phyloP scores from a whole-genome alignment of 306 rosid genomes.

The Pyrus betulifolia region DNA sequence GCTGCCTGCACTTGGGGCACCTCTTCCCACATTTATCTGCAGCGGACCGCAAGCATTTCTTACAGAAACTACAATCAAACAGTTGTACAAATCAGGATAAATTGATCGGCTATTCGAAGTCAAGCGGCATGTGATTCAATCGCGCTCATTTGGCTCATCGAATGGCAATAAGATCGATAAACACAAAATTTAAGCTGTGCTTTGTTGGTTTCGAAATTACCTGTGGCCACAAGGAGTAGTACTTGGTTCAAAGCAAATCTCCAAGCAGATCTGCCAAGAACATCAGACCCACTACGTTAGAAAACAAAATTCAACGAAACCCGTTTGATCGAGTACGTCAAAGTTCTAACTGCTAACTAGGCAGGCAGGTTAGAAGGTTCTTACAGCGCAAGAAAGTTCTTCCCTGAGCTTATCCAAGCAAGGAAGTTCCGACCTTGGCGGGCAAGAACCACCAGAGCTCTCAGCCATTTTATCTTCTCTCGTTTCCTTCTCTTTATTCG shows the following conservation, averaged over 20 bases:
- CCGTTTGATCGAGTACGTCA: neutral
- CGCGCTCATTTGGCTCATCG: neutral
- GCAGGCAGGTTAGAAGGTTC: slow-evolving; percentile 12
- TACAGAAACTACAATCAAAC: slow-evolving; percentile 59
- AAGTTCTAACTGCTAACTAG: neutral
- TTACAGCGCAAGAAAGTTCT: slow-evolving; percentile 95
- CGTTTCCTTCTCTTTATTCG: slow-evolving; percentile 29
- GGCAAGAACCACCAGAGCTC: slow-evolving; percentile 26
- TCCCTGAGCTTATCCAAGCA: slow-evolving; percentile 82
- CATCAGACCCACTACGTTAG: neutral
- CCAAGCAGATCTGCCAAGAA: slow-evolving; percentile 70
- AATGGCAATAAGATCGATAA: neutral
- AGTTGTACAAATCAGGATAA: slow-evolving; percentile 12
- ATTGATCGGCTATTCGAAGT: neutral
- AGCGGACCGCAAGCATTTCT: slow-evolving; percentile 74
- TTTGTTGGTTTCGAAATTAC: slow-evolving; percentile 21
- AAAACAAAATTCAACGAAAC: neutral
- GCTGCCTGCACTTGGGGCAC: slow-evolving; percentile 93
- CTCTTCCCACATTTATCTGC: slow-evolving; percentile 88
- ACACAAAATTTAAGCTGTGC: neutral
- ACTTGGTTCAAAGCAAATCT: slow-evolving; percentile 91
- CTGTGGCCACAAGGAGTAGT: slow-evolving; percentile 98
- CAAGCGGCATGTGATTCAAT: neutral
- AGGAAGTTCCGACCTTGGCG: slow-evolving; percentile 41
- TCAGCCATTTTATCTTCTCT: slow-evolving; percentile 22